phyloP scores from a whole-genome alignment of 73 alveolate genomes.

The Paramecium octaurelia region DNA sequence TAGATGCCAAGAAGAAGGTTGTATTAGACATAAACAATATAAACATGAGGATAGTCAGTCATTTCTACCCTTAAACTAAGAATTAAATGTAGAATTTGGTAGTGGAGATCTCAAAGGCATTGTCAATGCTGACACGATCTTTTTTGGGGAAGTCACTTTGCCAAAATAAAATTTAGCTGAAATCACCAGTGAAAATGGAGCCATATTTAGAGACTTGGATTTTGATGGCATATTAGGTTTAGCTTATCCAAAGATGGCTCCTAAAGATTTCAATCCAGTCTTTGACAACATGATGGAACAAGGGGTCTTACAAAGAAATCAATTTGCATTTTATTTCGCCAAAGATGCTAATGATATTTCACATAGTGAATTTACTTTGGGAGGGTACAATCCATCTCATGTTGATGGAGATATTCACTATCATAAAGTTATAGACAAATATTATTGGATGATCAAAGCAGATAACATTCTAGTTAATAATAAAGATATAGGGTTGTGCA shows the following conservation, averaged over 20 bases:
- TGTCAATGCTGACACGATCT: constrained; percentile 61
- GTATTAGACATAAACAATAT: constrained; percentile 43
- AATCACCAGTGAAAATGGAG: constrained; percentile 71
- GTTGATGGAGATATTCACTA: constrained; percentile 69
- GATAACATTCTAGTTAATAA: constrained; percentile 72
- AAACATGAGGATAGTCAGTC: background rate
- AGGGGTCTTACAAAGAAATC: constrained; percentile 61
- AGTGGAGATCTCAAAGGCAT: constrained; percentile 71
- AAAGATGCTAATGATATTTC: constrained; percentile 40
- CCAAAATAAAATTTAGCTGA: constrained; percentile 69
- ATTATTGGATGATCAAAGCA: constrained; percentile 78
- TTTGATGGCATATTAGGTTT: constrained; percentile 82
- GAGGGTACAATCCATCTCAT: constrained; percentile 66
- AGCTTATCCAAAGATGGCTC: constrained; percentile 78
- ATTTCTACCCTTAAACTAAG: background rate
- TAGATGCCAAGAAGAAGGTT: constrained; percentile 54
- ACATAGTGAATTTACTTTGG: constrained; percentile 73
- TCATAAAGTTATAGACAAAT: constrained; percentile 71
- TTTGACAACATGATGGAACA: constrained; percentile 67
- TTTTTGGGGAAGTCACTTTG: constrained; percentile 65
- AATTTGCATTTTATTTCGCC: constrained; percentile 74
- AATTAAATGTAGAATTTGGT: constrained; percentile 64
- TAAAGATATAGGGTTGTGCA: constrained; percentile 52
- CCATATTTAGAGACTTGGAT: constrained; percentile 64
- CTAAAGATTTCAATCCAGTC: constrained; percentile 58